Percentiles rank a stretch among this genome's conserved stretches.
These are phyloP conservation scores for Agrocybe praecox DNA, from an alignment of 768 basidiomycete genomes.

Conservation along the genomic window DNA sequence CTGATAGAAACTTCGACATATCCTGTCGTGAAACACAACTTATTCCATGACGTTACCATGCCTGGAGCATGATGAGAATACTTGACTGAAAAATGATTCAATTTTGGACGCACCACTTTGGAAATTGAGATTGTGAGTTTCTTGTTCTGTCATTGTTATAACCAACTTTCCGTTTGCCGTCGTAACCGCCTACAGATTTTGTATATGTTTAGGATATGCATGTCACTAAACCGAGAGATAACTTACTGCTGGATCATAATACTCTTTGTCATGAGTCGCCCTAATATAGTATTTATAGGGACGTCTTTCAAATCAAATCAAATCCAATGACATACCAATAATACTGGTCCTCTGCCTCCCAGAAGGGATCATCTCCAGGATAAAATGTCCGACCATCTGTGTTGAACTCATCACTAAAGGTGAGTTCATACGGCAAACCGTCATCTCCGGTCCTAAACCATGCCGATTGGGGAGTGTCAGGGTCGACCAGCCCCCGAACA, in stretches of 20 bases:
- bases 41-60: slow-evolving; percentile 89
- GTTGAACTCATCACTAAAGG: slow-evolving; percentile 83
- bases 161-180: slow-evolving; percentile 79
- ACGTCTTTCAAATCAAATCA: background rate
- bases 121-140: slow-evolving; percentile 82
- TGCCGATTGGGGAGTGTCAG: slow-evolving; percentile 65
- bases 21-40: slow-evolving; percentile 92
- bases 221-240: background rate
- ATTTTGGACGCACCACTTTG: slow-evolving; percentile 58
- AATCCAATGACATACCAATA: slow-evolving; percentile 65
- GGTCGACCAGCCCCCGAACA: slow-evolving; percentile 74
- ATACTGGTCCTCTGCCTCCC: slow-evolving; percentile 88
- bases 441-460: slow-evolving; percentile 67
- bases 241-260: slow-evolving; percentile 75
- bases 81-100: slow-evolving; percentile 21
- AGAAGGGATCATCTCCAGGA: slow-evolving; percentile 80
- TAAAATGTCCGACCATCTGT: slow-evolving; percentile 64
- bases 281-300: slow-evolving; percentile 22
- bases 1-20: slow-evolving; percentile 86
- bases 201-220: slow-evolving; percentile 1
- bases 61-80: slow-evolving; percentile 36
- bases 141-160: slow-evolving; percentile 74
- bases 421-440: slow-evolving; percentile 77
- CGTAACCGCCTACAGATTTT: slow-evolving; percentile 53
- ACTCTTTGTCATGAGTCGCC: slow-evolving; percentile 79